These are phyloP conservation scores for Vigna trinervia DNA, from an alignment of 306 rosid genomes.

Conservation along the genomic window DNA sequence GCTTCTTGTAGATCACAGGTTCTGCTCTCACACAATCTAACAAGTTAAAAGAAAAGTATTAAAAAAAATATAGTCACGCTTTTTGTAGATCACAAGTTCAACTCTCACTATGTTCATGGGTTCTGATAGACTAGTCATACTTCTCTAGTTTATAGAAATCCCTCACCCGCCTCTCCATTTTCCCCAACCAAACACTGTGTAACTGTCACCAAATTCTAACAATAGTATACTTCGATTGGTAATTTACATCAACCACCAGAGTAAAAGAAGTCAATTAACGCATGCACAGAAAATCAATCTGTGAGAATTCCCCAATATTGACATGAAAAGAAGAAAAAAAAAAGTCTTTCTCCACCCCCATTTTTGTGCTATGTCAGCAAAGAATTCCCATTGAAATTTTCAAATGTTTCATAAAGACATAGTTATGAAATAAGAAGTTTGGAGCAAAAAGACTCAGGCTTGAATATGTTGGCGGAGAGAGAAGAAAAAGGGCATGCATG, in stretches of 20 bases:
- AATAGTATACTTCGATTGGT: not conserved
- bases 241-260: not conserved
- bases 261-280: not conserved
- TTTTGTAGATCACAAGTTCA: slow-evolving; percentile 80
- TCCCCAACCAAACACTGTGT: too few relatives aligned
- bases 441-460: too few relatives aligned
- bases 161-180: not conserved
- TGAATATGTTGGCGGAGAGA: not conserved
- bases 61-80: slow-evolving; percentile 29
- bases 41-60: slow-evolving; percentile 4
- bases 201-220: not conserved
- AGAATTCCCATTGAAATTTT: not conserved
- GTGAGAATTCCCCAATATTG: not conserved
- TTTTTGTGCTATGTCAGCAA: not conserved
- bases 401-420: not conserved
- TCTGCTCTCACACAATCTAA: slow-evolving; percentile 93
- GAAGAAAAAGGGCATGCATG: not conserved
- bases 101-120: slow-evolving; percentile 53
- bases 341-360: not conserved
- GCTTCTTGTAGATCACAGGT: slow-evolving; percentile 81
- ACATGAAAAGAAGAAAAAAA: too few relatives aligned
- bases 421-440: not conserved
- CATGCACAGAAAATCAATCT: not conserved
- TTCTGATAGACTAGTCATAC: not conserved
- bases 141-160: not conserved